These are phyloP conservation scores for Immersiella caudata DNA, from an alignment of 495 filamentous ascomycete genomes.

Conservation along the genomic window DNA sequence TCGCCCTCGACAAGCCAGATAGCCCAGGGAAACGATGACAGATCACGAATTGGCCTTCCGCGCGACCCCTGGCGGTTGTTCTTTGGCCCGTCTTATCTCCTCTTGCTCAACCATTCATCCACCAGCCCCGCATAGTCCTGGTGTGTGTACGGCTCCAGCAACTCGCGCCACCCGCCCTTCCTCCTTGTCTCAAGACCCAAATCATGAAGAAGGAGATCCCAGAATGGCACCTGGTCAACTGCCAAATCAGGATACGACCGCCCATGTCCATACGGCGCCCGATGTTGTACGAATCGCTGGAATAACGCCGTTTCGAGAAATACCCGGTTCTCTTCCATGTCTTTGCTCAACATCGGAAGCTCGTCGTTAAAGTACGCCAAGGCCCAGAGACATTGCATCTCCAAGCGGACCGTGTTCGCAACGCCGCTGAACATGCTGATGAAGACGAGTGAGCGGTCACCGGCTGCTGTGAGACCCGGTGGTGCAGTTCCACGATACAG, in stretches of 20 bases:
- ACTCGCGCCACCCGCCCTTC: conserved; percentile 39
- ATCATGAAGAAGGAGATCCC: conserved; percentile 65
- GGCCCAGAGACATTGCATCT: conserved; percentile 35
- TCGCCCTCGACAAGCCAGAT: too few relatives aligned
- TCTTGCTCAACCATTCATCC: conserved; percentile 49
- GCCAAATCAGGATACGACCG: conserved; percentile 61
- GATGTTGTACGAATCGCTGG: conserved; percentile 58
- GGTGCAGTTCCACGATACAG: conserved; percentile 72
- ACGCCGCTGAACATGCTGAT: conserved; percentile 64
- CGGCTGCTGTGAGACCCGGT: conserved; percentile 33
- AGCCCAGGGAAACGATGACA: too few relatives aligned
- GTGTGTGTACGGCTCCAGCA: conserved; percentile 50
- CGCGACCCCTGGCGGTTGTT: too few relatives aligned
- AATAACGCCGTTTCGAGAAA: conserved; percentile 56
- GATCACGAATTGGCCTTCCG: too few relatives aligned
- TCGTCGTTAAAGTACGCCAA: conserved; percentile 47
- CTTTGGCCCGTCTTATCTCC: too few relatives aligned
- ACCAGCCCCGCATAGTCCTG: conserved; percentile 58
- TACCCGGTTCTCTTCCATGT: conserved; percentile 40
- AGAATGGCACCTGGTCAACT: conserved; percentile 68
- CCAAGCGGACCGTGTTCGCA: conserved; percentile 44
- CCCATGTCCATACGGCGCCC: conserved; percentile 61
- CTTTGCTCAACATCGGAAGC: conserved; percentile 25
- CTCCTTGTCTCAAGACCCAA: conserved; percentile 47
- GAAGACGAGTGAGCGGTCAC: conserved; percentile 57